These are phyloP conservation scores for Cladosporium colombiae DNA, from an alignment of 2,329 filamentous ascomycete species.

Conservation along the genomic window DNA sequence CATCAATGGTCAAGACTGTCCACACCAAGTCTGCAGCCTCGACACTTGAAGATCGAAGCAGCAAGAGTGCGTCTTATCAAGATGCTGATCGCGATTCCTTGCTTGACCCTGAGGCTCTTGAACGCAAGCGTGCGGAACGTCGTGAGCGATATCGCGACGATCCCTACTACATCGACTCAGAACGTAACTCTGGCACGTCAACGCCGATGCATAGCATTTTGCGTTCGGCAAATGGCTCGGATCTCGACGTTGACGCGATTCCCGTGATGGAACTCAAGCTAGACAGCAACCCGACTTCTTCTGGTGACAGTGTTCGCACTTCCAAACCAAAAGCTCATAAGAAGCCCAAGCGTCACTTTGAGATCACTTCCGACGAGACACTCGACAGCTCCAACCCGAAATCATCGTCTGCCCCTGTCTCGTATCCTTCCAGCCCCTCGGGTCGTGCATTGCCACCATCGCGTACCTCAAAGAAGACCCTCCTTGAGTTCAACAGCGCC, in stretches of 20 bases:
- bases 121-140: slow-evolving; percentile 73
- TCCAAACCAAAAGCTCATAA: slow-evolving; percentile 20
- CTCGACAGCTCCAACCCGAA: slow-evolving; percentile 40
- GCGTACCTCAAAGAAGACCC: slow-evolving; percentile 56
- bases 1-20: slow-evolving; percentile 28
- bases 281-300: slow-evolving; percentile 41
- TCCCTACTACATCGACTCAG: slow-evolving; percentile 80
- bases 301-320: slow-evolving; percentile 12
- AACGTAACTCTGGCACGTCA: slow-evolving; percentile 57
- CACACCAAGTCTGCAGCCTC: slow-evolving; percentile 43
- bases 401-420: slow-evolving; percentile 19
- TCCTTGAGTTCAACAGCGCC: slow-evolving; percentile 86
- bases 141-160: slow-evolving; percentile 85
- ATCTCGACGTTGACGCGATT: slow-evolving; percentile 89
- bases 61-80: slow-evolving; percentile 40
- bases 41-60: slow-evolving; percentile 41
- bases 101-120: slow-evolving; percentile 73
- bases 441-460: slow-evolving; percentile 5
- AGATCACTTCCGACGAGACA: slow-evolving; percentile 52
- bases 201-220: slow-evolving; percentile 79
- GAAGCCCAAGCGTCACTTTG: slow-evolving; percentile 42
- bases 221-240: slow-evolving; percentile 66
- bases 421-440: slow-evolving; percentile 11
- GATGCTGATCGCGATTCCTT: slow-evolving; percentile 47
- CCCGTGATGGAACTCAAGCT: slow-evolving; percentile 92